phyloP scores from a whole-genome alignment of 2,329 filamentous ascomycete genomes.

The Aspergillus cejpii region DNA sequence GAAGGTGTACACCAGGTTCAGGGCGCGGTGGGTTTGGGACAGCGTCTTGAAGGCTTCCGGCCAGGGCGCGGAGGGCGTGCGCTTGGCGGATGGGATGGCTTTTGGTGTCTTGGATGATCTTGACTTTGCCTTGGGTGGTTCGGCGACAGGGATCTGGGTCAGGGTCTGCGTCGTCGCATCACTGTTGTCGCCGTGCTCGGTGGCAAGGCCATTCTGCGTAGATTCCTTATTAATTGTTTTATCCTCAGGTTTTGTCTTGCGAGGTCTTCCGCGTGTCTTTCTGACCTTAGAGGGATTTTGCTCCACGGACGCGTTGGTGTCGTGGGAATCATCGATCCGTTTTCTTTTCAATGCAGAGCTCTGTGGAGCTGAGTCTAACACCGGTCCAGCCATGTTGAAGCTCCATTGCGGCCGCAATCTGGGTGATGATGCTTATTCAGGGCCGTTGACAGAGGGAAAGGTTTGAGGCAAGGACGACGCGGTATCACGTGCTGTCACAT shows the following conservation, averaged over 20 bases:
- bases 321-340: slow-evolving; percentile 8
- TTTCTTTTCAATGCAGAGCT: slow-evolving; percentile 16
- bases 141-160: background rate
- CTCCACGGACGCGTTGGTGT: slow-evolving; percentile 13
- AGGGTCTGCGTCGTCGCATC: background rate
- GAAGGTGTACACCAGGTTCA: slow-evolving; percentile 93
- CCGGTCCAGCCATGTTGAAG: slow-evolving; percentile 19
- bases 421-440: background rate
- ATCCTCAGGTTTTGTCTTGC: background rate
- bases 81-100: slow-evolving; percentile 9
- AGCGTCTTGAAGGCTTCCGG: slow-evolving; percentile 66
- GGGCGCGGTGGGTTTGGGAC: slow-evolving; percentile 68
- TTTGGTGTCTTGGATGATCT: slow-evolving; percentile 6
- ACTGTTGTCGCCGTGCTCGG: background rate
- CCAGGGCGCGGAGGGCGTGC: slow-evolving; percentile 54
- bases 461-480: background rate
- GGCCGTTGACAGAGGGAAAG: background rate
- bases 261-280: slow-evolving; percentile 6
- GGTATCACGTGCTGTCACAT: background rate
- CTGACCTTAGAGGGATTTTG: background rate
- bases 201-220: too few relatives aligned
- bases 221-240: too few relatives aligned
- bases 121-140: slow-evolving; percentile 3
- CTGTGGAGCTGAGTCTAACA: background rate
- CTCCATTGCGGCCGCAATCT: slow-evolving; percentile 16